Evolutionary conservation across 163 green algal species (phyloP), one percentile per base, ranked within the genome.

Genomic region (Coccomyxa subellipsoidea): DNA sequence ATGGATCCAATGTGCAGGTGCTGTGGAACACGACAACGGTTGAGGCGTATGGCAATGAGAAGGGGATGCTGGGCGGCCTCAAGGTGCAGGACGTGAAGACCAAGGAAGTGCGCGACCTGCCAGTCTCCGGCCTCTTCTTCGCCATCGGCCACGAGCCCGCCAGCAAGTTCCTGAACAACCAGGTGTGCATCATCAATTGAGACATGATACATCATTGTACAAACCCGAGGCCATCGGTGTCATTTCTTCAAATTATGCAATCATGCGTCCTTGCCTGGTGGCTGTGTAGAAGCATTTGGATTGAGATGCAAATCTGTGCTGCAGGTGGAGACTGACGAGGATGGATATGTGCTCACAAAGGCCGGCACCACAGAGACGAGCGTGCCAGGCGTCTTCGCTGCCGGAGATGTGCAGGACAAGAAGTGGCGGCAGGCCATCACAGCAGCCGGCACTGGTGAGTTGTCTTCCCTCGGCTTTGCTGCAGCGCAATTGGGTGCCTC

Each of bases 391-490:
- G 93, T 98, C 12, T 98, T 95, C 88, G 95, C 95, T 18, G 92
- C 92, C 7, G 95, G 95, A 0, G 95, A 98, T 80, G 93, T 98
- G 54, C 90, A 96, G 88, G 95, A 98, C 89, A 95, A 95, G 83
- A 95, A 94, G 87, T 98, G 90, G 87, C 88, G 95, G 23, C 95
- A 97, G 84, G 97, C 97, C 35, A 95, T 99, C 89, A 99, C 97
- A 1, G 97, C 97, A 31, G 96, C 96, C n/a, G 82, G 84, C 12
- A 82, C 83, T 79, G 82, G 79, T 85, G 71, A 25, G 34, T 79
- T 12, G 0, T 23, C 8, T 77, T 38, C 10, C 66, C 47, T 59
- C n/a, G n/a, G n/a, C n/a, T 59, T 8, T 23, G 72, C 84, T 88
- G 92, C 21, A 59, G 15, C 47, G 15, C 39, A n/a, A n/a, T n/a